Percentiles rank a stretch among this genome's conserved stretches.
Conservation (phyloP, 78 protist species). For the Dictyostelium brefeldianum region DNA sequence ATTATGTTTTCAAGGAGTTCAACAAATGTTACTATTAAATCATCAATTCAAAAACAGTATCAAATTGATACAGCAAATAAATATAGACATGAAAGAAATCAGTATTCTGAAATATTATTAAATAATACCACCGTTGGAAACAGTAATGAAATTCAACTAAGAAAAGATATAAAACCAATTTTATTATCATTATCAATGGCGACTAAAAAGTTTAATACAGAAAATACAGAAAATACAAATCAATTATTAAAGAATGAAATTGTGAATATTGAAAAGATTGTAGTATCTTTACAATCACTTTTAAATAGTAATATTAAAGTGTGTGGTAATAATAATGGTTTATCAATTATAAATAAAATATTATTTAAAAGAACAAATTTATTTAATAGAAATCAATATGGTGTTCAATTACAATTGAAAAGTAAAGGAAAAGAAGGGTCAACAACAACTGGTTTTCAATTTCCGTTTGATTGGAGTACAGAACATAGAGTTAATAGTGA, state of each 20-base stretch:
- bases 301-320: background rate
- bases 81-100: background rate
- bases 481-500: background rate
- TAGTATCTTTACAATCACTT: background rate
- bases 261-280: background rate
- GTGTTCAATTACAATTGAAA: background rate
- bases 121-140: no score
- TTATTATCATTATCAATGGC: background rate
- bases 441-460: no score
- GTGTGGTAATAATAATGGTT: background rate
- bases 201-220: background rate
- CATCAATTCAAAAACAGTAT: constrained; percentile 8
- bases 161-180: constrained; percentile 15
- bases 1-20: constrained; percentile 5
- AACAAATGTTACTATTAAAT: constrained; percentile 12
- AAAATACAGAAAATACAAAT: background rate
- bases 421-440: background rate
- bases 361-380: constrained; percentile 14
- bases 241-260: background rate
- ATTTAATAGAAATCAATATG: no score
- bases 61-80: background rate
- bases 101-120: background rate
- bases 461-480: background rate
- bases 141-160: background rate
- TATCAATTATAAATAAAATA: no score